Conservation (phyloP, 805 yeast species). For the Ogataea trehalophila region DNA sequence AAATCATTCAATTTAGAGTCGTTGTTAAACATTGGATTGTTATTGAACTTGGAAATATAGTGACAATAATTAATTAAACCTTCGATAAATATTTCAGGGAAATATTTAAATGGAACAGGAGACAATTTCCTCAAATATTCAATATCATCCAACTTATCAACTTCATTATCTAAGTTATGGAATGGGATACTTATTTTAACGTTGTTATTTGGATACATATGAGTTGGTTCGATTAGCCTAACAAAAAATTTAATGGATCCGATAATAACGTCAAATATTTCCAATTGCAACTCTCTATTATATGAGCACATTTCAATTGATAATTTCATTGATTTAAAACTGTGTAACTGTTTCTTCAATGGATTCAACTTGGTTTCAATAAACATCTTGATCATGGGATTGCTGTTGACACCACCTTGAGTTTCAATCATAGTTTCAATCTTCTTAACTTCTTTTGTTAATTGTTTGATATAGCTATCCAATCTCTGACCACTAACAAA, state of each 20-base stretch:
- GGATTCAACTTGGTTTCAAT: conserved; percentile 25
- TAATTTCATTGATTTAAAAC: conserved; percentile 42
- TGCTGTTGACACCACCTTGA: conserved; percentile 8
- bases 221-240: conserved; percentile 68
- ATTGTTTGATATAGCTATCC: conserved; percentile 42
- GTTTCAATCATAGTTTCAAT: conserved; percentile 36
- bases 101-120: conserved; percentile 73
- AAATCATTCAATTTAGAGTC: conserved; percentile 49
- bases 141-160: conserved; percentile 70
- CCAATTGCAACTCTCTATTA: conserved; percentile 53
- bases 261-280: conserved; percentile 68
- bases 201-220: conserved; percentile 48
- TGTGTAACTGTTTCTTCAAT: conserved; percentile 31
- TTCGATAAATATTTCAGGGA: conserved; percentile 83
- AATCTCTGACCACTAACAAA: conserved; percentile 52
- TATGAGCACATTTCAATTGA: conserved; percentile 61
- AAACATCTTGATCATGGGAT: conserved; percentile 28
- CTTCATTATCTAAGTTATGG: conserved; percentile 53
- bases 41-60: conserved; percentile 50
- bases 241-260: conserved; percentile 73
- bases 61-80: conserved; percentile 71
- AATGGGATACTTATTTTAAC: conserved; percentile 48
- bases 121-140: conserved; percentile 61
- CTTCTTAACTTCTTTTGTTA: conserved; percentile 49
- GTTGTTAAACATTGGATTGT: conserved; percentile 53